A percentile compares a stretch with the other conserved stretches of the same genome.
Evolutionary conservation across 2,329 filamentous ascomycete genomes (phyloP).

Genomic region (Ilyonectria mors-panacis): DNA sequence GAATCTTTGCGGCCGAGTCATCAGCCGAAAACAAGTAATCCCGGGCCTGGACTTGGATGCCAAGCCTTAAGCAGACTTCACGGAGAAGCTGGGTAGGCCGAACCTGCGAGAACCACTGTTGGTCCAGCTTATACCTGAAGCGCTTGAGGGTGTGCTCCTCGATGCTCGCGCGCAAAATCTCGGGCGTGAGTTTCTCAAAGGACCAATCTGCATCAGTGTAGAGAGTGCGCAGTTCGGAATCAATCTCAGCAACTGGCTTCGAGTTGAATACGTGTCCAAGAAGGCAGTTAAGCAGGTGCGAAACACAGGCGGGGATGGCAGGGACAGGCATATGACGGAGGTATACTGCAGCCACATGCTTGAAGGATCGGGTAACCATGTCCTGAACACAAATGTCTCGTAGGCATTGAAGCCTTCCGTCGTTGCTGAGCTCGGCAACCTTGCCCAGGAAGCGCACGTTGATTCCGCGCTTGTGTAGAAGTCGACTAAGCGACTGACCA

Average conservation of each 20-base stretch:
- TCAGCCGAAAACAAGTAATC: conserved; percentile 57
- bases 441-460: conserved; percentile 97
- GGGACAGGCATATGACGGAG: conserved; percentile 84
- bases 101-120: conserved; percentile 76
- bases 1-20: conserved; percentile 46
- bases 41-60: conserved; percentile 87
- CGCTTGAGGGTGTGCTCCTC: conserved; percentile 79
- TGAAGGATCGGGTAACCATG: conserved; percentile 96
- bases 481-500: conserved; percentile 87
- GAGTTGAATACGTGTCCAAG: conserved; percentile 83
- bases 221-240: conserved; percentile 79
- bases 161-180: conserved; percentile 78
- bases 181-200: conserved; percentile 85
- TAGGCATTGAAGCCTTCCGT: conserved; percentile 82
- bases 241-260: conserved; percentile 84
- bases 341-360: conserved; percentile 87
- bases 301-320: conserved; percentile 83
- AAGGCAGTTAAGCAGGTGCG: conserved; percentile 95
- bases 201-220: conserved; percentile 87
- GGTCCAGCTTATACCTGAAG: conserved; percentile 81
- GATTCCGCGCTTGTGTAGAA: conserved; percentile 97
- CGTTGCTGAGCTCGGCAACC: conserved; percentile 79
- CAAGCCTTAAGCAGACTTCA: conserved; percentile 90
- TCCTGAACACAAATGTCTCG: conserved; percentile 86
- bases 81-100: conserved; percentile 88